Conservation (phyloP, 1,284 basidiomycete species). For the Ustilago bromivora region DNA sequence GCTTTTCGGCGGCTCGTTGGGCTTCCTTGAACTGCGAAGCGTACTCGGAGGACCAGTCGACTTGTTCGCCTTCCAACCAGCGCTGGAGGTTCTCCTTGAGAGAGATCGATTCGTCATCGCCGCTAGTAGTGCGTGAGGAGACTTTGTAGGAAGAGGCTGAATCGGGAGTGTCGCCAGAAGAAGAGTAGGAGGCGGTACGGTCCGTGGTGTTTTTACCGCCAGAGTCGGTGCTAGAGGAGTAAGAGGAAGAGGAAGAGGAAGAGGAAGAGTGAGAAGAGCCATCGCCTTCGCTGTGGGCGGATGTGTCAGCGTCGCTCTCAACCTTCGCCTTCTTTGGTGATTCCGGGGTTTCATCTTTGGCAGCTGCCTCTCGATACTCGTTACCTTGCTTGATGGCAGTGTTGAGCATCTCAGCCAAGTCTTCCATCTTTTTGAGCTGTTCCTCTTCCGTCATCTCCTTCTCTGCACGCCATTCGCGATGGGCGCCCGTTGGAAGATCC, state of each 20-base stretch:
- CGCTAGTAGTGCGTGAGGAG: conserved; percentile 14
- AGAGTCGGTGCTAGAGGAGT: conserved; percentile 33
- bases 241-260: conserved; percentile 33
- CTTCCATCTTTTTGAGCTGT: conserved; percentile 44
- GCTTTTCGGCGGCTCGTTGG: conserved; percentile 46
- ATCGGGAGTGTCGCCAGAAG: conserved; percentile 22
- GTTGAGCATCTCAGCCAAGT: conserved; percentile 49
- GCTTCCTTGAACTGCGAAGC: conserved; percentile 49
- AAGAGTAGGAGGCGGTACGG: conserved; percentile 36
- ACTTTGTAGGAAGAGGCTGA: conserved; percentile 34
- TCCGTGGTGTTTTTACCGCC: conserved; percentile 38
- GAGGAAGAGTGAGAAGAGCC: conserved; percentile 25
- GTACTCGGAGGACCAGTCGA: conserved; percentile 56
- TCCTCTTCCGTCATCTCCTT: conserved; percentile 46
- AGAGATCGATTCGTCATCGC: conserved; percentile 16
- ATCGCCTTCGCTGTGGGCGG: conserved; percentile 3
- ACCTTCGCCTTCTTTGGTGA: neutral
- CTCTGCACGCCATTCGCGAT: conserved; percentile 45
- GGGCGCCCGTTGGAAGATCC: conserved; percentile 30
- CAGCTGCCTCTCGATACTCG: conserved; percentile 14
- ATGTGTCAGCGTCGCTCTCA: conserved; percentile 18
- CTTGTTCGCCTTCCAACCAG: conserved; percentile 58
- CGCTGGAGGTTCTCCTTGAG: conserved; percentile 53
- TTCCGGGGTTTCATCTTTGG: conserved; percentile 1
- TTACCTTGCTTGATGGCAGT: conserved; percentile 42